Percentiles rank a stretch among this genome's conserved stretches.
These are phyloP conservation scores for Heritiera fomes DNA, from an alignment of 345 rosid species.

Conservation along the genomic window DNA sequence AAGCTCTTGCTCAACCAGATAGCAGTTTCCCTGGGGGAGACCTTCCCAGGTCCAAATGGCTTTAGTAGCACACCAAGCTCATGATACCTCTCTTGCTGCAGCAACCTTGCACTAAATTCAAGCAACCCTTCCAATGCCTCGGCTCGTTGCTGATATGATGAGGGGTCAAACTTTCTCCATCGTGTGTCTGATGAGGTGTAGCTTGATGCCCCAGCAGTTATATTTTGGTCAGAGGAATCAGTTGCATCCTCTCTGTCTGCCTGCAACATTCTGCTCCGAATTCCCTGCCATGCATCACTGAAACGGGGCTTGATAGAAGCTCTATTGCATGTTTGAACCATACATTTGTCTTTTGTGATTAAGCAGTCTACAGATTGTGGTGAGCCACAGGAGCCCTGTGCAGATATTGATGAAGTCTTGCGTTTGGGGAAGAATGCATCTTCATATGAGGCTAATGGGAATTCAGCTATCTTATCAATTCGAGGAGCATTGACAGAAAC, in stretches of 20 bases:
- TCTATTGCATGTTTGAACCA: slow-evolving; percentile 56
- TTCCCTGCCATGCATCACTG: slow-evolving; percentile 72
- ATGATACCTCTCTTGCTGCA: slow-evolving; percentile 84
- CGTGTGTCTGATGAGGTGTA: slow-evolving; percentile 69
- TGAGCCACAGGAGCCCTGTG: slow-evolving; percentile 63
- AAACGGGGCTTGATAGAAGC: slow-evolving; percentile 46
- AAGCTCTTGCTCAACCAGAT: slow-evolving; percentile 99
- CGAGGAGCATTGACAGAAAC: slow-evolving; percentile 94
- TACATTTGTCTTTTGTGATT: slow-evolving; percentile 89
- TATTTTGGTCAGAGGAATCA: slow-evolving; percentile 83
- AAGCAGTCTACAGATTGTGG: slow-evolving; percentile 58
- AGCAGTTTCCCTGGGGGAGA: slow-evolving; percentile 97
- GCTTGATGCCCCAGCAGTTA: slow-evolving; percentile 94
- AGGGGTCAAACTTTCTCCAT: slow-evolving; percentile 68
- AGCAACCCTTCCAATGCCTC: slow-evolving; percentile 98
- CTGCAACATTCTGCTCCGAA: slow-evolving; percentile 47
- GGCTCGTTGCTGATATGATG: slow-evolving; percentile 89
- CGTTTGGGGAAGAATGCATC: slow-evolving; percentile 58
- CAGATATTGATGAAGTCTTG: slow-evolving; percentile 62
- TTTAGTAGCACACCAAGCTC: slow-evolving; percentile 92
- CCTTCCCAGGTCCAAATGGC: slow-evolving; percentile 99
- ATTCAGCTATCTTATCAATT: slow-evolving; percentile 96
- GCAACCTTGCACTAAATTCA: slow-evolving; percentile 93
- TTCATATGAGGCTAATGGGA: slow-evolving; percentile 86
- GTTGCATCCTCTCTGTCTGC: slow-evolving; percentile 60